These are phyloP conservation scores for Truncatella angustata DNA, from an alignment of 2,329 filamentous ascomycete genomes.

Conservation along the genomic window DNA sequence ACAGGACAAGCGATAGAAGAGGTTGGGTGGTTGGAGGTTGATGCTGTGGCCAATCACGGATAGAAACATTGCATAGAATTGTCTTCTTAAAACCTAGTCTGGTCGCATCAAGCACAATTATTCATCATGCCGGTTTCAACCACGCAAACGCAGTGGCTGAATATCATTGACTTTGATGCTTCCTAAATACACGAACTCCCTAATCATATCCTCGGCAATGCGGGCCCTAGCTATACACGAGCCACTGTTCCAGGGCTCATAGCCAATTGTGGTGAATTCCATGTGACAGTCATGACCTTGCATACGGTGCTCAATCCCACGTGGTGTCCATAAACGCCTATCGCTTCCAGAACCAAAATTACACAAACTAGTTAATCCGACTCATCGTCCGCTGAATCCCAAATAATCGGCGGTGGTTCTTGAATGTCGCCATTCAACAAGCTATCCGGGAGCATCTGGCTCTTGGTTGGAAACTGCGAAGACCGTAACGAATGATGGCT, in stretches of 20 bases:
- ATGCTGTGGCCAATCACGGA: no score
- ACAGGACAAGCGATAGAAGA: no score
- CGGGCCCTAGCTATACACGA: not conserved
- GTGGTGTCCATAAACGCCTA: not conserved
- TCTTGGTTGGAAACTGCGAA: conserved; percentile 50
- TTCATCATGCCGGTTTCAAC: no score
- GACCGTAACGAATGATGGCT: conserved; percentile 28
- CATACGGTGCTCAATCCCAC: not conserved
- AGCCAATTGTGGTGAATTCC: no score
- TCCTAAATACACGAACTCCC: no score
- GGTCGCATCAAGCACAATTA: no score
- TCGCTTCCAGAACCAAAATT: not conserved
- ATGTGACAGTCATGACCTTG: not conserved
- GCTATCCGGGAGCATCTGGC: conserved; percentile 52
- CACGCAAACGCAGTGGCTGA: no score
- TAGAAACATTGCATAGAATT: no score
- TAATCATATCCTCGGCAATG: no score
- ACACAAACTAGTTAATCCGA: conserved; percentile 18
- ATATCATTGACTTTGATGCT: no score
- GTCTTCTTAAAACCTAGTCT: no score
- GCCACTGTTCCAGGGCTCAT: not conserved
- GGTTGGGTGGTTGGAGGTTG: no score
- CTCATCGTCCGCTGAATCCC: conserved; percentile 41
- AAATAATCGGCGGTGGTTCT: conserved; percentile 37
- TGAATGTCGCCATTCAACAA: conserved; percentile 37